These are phyloP conservation scores for Aspergillus wentii DNA, from an alignment of 495 filamentous ascomycete genomes.

Conservation along the genomic window DNA sequence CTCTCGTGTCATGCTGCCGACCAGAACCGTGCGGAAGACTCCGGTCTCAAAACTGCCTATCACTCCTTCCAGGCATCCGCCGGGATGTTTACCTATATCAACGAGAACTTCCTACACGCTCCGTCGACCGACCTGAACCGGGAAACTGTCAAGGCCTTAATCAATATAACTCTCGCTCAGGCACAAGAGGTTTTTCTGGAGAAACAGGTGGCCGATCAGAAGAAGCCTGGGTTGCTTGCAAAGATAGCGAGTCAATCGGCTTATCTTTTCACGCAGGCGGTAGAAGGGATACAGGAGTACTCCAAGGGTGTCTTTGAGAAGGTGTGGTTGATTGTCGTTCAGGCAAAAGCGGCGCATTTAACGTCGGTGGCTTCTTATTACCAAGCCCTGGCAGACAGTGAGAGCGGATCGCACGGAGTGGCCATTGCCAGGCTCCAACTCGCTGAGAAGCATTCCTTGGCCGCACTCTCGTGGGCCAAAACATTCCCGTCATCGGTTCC, in stretches of 20 bases:
- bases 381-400: constrained; percentile 87
- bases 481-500: constrained; percentile 77
- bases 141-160: constrained; percentile 92
- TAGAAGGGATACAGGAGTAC: constrained; percentile 88
- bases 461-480: constrained; percentile 72
- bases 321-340: constrained; percentile 81
- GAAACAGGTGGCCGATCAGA: constrained; percentile 88
- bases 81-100: constrained; percentile 99
- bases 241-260: constrained; percentile 90
- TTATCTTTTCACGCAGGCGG: constrained; percentile 79
- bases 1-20: constrained; percentile 93
- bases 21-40: constrained; percentile 86
- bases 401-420: constrained; percentile 79
- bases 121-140: constrained; percentile 91
- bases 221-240: constrained; percentile 87
- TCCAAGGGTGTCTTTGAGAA: constrained; percentile 94
- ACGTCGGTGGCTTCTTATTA: constrained; percentile 86
- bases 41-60: constrained; percentile 91
- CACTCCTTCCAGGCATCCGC: constrained; percentile 98
- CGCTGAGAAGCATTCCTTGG: constrained; percentile 68
- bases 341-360: constrained; percentile 85
- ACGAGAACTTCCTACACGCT: constrained; percentile 97
- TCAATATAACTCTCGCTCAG: constrained; percentile 88
- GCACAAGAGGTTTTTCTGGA: constrained; percentile 96
- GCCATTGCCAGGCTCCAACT: constrained; percentile 80